Conservation (phyloP, 1,284 basidiomycete species). For the Cutaneotrichosporon cyanovorans region DNA sequence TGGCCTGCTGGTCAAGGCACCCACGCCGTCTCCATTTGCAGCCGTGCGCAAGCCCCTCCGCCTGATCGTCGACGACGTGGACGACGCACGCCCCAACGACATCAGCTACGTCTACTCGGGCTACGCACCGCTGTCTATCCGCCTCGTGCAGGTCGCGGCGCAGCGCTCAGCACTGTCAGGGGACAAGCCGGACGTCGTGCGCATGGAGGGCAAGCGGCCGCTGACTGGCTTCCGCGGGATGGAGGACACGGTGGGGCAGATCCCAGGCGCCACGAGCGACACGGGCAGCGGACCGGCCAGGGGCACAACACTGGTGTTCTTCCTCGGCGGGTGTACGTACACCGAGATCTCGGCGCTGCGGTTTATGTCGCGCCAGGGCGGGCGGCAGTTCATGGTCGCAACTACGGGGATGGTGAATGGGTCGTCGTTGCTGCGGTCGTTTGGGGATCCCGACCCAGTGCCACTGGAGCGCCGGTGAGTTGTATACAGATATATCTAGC, state of each 20-base stretch:
- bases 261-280: constrained; percentile 83
- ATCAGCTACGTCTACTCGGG: constrained; percentile 95
- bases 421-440: constrained; percentile 24
- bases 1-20: constrained; percentile 52
- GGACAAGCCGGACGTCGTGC: constrained; percentile 46
- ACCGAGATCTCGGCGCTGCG: constrained; percentile 91
- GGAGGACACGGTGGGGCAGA: constrained; percentile 72
- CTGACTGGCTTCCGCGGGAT: constrained; percentile 95
- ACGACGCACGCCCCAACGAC: constrained; percentile 67
- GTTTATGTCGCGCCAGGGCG: constrained; percentile 77
- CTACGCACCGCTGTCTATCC: constrained; percentile 85
- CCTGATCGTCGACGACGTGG: constrained; percentile 81
- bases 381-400: constrained; percentile 72
- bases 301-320: constrained; percentile 84
- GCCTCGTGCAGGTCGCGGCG: constrained; percentile 84
- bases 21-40: constrained; percentile 53
- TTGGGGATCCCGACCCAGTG: constrained; percentile 14
- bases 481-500: background rate
- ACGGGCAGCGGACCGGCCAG: constrained; percentile 43
- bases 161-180: constrained; percentile 70
- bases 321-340: constrained; percentile 96
- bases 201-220: constrained; percentile 45
- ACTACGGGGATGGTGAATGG: constrained; percentile 84
- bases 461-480: constrained; percentile 2
- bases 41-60: constrained; percentile 74